Evolutionary conservation across 345 rosid species (phyloP).

Genomic region (Turritis glabra): DNA sequence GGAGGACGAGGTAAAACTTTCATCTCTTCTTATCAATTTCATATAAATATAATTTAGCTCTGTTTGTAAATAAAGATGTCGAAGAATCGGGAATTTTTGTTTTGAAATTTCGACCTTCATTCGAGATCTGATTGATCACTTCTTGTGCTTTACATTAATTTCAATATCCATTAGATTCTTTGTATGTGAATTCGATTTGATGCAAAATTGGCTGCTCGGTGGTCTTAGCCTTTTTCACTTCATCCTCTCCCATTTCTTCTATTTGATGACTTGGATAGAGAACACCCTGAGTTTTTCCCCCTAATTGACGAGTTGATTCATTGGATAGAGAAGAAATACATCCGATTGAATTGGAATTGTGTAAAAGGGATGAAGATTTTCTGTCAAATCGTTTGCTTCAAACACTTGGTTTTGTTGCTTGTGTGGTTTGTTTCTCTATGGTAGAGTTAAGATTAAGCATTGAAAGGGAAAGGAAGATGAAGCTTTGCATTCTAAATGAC

Average conservation of each 20-base stretch:
- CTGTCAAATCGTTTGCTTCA: neutral
- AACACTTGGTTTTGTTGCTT: neutral
- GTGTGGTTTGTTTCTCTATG: neutral
- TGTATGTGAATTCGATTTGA: neutral
- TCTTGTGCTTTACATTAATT: neutral
- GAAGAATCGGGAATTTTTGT: neutral
- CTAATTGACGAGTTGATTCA: neutral
- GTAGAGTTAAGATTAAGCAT: neutral
- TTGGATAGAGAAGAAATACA: neutral
- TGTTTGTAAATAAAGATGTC: neutral
- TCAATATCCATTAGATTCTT: neutral
- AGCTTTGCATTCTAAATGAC: neutral
- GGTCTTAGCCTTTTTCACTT: neutral
- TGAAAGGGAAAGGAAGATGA: neutral
- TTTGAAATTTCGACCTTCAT: neutral
- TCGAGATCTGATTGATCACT: conserved; percentile 25
- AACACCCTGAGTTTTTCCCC: neutral
- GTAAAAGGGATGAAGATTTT: neutral
- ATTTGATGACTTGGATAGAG: neutral
- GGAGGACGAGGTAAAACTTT: conserved; percentile 34
- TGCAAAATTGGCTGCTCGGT: conserved; percentile 9
- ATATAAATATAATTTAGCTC: neutral
- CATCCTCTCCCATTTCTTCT: conserved; percentile 5
- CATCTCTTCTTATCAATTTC: neutral
- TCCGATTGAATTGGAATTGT: neutral